Evolutionary conservation across 2,329 filamentous ascomycete species (phyloP), one percentile per base, ranked within the genome.

Genomic region (Paraconiothyrium sp.): DNA sequence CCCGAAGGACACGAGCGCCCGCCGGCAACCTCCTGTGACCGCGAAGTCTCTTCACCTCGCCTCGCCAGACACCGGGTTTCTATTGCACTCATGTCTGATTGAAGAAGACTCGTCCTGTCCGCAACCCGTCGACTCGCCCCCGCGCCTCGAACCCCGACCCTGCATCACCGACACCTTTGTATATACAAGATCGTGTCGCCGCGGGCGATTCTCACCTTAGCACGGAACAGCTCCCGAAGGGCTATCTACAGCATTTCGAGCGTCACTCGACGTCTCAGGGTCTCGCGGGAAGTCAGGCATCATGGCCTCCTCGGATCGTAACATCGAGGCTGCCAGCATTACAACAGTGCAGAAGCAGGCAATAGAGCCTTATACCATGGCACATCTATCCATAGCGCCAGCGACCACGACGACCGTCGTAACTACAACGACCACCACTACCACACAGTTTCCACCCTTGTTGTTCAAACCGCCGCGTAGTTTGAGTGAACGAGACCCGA

Each of bases 401-500:
- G 84, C 88, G 16, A 90, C 88, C 13, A 85, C 87, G 71, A 89
- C 88, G 11, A 89, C 88, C 0, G 85, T 89, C 11, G 88, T 97
- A 64, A 97, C 94, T 1, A 97, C 94, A 0, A 97, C 94, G 0
- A 97, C 93, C 0, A 97, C 93, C 0, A 96, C 94, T 1, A 93
- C 89, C 78, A 85, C 92, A 79, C 79, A 84, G 16, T 96, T 95
- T 68, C 94, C 94, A 50, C 93, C 93, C n/a, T 84, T 97, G 60
- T 84, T 92, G 59, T 88, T 97, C 68, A 89, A 88, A 67, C 87
- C 92, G 61, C 90, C 92, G 27, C 87, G 88, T 57, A 87, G 89
- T 55, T 85, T 93, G 37, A 83, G 86, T 61, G 86, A 89, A 57
- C 87, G 97, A 60, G 93, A 98, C 78, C 85, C 90, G 14, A 97